Percentiles rank a stretch among this genome's conserved stretches.
Evolutionary conservation across 805 yeast genomes (phyloP).

Genomic region (Monosporozyma aquatica): DNA sequence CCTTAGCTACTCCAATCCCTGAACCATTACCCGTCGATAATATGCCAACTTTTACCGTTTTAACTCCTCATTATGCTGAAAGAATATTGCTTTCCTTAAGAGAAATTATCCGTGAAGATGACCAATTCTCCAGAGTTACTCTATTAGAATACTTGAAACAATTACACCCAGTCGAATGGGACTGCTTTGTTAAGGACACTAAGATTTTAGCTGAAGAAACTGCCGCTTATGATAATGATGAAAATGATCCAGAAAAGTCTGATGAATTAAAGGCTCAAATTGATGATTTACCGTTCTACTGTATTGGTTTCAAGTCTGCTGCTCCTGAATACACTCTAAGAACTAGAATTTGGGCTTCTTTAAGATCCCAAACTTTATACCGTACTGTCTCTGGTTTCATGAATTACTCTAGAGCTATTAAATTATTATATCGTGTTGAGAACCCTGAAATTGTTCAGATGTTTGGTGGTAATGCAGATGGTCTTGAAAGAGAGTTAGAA

Average conservation of each 20-base stretch:
- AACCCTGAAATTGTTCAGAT: slow-evolving; percentile 92
- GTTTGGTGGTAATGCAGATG: slow-evolving; percentile 98
- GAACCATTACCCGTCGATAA: slow-evolving; percentile 98
- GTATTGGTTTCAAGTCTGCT: slow-evolving; percentile 95
- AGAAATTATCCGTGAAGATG: slow-evolving; percentile 95
- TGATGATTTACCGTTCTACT: slow-evolving; percentile 88
- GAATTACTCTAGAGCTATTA: slow-evolving; percentile 96
- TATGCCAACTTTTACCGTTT: slow-evolving; percentile 98
- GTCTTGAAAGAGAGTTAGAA: slow-evolving; percentile 88
- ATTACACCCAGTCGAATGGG: slow-evolving; percentile 96
- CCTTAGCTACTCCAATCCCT: slow-evolving; percentile 95
- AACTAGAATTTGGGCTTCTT: slow-evolving; percentile 97
- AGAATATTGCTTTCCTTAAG: slow-evolving; percentile 87
- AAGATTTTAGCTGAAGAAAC: slow-evolving; percentile 92
- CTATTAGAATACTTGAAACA: slow-evolving; percentile 89
- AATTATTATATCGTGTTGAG: slow-evolving; percentile 86
- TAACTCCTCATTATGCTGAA: slow-evolving; percentile 94
- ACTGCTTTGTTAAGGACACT: slow-evolving; percentile 92
- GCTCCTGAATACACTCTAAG: slow-evolving; percentile 94
- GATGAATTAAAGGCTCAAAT: slow-evolving; percentile 71
- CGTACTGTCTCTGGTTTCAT: slow-evolving; percentile 97
- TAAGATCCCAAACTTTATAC: slow-evolving; percentile 92
- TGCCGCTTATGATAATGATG: slow-evolving; percentile 52
- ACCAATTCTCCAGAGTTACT: slow-evolving; percentile 90
- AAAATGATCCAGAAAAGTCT: slow-evolving; percentile 44